Evolutionary conservation across 2,329 filamentous ascomycete genomes (phyloP).

Genomic region (Lecanicillium sp.): DNA sequence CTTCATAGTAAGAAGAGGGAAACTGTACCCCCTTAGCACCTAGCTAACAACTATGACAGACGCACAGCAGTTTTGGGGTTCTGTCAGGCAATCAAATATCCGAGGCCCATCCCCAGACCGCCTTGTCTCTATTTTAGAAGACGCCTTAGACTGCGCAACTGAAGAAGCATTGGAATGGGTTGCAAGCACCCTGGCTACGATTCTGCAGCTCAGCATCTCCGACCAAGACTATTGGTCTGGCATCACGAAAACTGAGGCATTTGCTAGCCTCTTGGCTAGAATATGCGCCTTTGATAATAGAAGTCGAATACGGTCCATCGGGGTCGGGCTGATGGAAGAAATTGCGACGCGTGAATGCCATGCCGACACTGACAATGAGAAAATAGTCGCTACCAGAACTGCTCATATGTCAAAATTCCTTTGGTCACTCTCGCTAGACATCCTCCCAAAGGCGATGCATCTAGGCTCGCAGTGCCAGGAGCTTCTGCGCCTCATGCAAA

Average conservation of each 20-base stretch:
- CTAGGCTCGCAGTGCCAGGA: slow-evolving; percentile 34
- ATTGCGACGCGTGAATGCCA: slow-evolving; percentile 4
- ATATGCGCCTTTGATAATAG: slow-evolving; percentile 21
- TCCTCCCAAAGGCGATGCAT: slow-evolving; percentile 23
- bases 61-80: no score
- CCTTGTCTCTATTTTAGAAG: slow-evolving; percentile 18
- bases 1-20: no score
- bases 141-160: slow-evolving; percentile 14
- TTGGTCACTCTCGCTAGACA: slow-evolving; percentile 23
- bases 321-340: slow-evolving; percentile 25
- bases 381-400: not conserved
- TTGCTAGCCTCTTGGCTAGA: slow-evolving; percentile 15
- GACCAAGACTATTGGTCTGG: slow-evolving; percentile 21
- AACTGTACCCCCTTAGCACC: no score
- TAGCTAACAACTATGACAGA: no score
- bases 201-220: slow-evolving; percentile 20
- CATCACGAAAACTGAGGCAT: slow-evolving; percentile 13
- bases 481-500: slow-evolving; percentile 32
- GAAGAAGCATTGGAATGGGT: slow-evolving; percentile 19
- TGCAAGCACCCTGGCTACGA: slow-evolving; percentile 17
- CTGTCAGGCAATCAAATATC: slow-evolving; percentile 7
- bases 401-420: slow-evolving; percentile 17
- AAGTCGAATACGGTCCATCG: slow-evolving; percentile 19
- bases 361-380: slow-evolving; percentile 7
- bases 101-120: slow-evolving; percentile 13